Evolutionary conservation across 257 asterid genomes (phyloP), one percentile per base, ranked within the genome.

Genomic region (Buddleja alternifolia): DNA sequence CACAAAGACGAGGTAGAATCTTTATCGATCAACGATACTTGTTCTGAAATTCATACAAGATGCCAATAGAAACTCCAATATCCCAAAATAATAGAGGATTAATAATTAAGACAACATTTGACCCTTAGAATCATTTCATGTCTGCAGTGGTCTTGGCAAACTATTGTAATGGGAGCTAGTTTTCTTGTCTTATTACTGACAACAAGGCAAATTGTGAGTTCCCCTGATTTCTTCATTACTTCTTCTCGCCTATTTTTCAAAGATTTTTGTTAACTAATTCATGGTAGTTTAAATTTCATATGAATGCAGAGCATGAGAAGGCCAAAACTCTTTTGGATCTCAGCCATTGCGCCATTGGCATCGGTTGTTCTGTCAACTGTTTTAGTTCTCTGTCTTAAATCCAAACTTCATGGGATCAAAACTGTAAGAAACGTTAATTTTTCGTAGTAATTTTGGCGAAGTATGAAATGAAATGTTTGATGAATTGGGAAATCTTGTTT

Each of bases 261-360:
- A 40, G 8, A 8, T 9, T 57, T 23, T 29, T 7, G 7, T 2
- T 17, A 8, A 21, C 40, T 66, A 45, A 37, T 19, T 39, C 25
- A n/a, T 41, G 51, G 36, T 34, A 42, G 36, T 51, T 54, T 36
- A 21, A 10, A 5, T 72, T 54, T 53, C 47, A n/a, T 69, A 15
- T 75, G 34, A 17, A 76, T 63, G 83, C 84, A 93, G 96, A 88
- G 95, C 82, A 55, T 79, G 80, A 84, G 89, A 70, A 86, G 78
- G 21, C 97, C 96, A 1, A 90, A 78, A 63, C 78, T 83, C 4
- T 93, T 90, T 74, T 93, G 97, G 97, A 34, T 93, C 66, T 90
- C 96, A 60, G 98, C 98, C 50, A 96, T 92, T 44, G 80, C 93
- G 6, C 98, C 98, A 4, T 75, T 93, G 65, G 71, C 93, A 76